Evolutionary conservation across 2,329 filamentous ascomycete species (phyloP), one percentile per base, ranked within the genome.

Genomic region (Monilinia fructigena): DNA sequence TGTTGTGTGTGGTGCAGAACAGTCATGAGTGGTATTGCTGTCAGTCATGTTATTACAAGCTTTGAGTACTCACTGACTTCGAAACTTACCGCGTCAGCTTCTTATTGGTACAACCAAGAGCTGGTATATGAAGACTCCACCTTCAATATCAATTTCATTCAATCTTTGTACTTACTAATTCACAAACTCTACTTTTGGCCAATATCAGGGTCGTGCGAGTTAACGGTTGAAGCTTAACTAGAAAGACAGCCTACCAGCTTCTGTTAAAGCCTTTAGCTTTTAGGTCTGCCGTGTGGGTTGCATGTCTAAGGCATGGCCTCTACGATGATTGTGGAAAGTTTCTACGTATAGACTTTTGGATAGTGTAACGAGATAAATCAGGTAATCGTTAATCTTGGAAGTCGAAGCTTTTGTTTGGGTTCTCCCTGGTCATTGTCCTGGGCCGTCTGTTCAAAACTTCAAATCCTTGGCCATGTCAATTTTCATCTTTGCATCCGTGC

Each of bases 41-140:
- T 61, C 31, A 67, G 63, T 67, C 40, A 58, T 58, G 28, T 63
- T 31, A 56, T 62, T 48, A 56, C 53, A 64, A 64, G 38, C 23
- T n/a, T 56, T 38, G 23, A 28, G 28, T 45, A 50, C 23, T 18
- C 38, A 47, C 8, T 55, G 61, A 50, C 28, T 26, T 64, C 53
- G 26, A 58, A n/a, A 38, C 18, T 58, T 20, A 45, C 16, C 16
- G 4, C 40, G 11, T 47, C 40, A 58, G 55, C 55, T 31, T 28
- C 14, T 53, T n/a, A 31, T 58, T 47, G 40, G 40, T 28, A 45
- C 10, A 58, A 45, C 31, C 23, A 20, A 47, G 31, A 31, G 23
- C 14, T 5, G 10, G 31, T 58, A 8, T 35, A 35, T 35, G 31
- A 35, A 35, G 31, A 35, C 31, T 35, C 28, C 16, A n/a, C 18